phyloP scores from a whole-genome alignment of 129 eudicot genomes.

The Flaveria ramosissima region DNA sequence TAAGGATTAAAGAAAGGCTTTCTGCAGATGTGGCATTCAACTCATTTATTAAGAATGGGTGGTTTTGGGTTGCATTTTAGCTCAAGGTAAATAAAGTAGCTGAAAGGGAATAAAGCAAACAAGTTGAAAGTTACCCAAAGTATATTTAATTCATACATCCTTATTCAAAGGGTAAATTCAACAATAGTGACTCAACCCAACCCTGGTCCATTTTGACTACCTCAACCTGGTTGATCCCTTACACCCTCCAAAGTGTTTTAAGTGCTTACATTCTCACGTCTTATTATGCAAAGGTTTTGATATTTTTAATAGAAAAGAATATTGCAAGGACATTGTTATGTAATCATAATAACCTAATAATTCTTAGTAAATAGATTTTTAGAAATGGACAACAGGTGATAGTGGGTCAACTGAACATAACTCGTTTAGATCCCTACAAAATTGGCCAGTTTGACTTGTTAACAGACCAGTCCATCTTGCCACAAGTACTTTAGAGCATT shows the following conservation, averaged over 20 bases:
- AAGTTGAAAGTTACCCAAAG: neutral
- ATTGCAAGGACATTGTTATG: neutral
- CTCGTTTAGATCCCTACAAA: neutral
- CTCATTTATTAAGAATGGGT: neutral
- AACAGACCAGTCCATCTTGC: neutral
- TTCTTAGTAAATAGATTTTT: neutral
- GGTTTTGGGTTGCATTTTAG: neutral
- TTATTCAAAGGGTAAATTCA: neutral
- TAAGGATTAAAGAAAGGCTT: slow-evolving; percentile 11
- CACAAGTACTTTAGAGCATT: slow-evolving; percentile 13
- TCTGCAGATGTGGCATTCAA: slow-evolving; percentile 8
- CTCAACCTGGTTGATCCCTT: neutral
- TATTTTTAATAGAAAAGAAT: neutral
- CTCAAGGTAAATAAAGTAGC: neutral
- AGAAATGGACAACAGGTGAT: neutral
- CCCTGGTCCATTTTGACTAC: neutral
- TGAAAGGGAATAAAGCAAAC: neutral
- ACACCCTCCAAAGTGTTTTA: neutral
- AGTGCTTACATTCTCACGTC: neutral
- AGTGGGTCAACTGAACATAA: neutral
- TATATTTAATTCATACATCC: neutral
- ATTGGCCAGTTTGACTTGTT: neutral
- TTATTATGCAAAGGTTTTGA: neutral
- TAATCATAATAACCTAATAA: neutral
- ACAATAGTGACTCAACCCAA: neutral